Conservation (phyloP, 371 early-diverging fungal species). For the Mortierella sp. region DNA sequence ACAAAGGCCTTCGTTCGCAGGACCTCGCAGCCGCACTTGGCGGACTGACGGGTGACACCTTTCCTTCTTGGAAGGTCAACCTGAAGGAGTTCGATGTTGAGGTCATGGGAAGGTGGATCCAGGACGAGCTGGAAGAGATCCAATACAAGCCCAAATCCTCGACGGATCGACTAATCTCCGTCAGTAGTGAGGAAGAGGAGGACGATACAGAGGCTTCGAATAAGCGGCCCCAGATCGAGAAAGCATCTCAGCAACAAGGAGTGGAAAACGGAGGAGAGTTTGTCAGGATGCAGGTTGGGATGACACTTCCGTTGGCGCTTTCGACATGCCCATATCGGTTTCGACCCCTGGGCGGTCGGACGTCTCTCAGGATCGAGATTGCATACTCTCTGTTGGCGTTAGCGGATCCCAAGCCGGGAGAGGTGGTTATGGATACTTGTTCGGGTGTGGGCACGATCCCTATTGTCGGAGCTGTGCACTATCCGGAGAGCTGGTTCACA, state of each 20-base stretch:
- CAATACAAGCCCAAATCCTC: not conserved
- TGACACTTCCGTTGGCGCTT: slow-evolving; percentile 35
- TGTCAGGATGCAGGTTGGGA: slow-evolving; percentile 35
- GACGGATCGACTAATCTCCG: no score
- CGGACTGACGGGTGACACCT: slow-evolving; percentile 27
- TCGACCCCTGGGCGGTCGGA: slow-evolving; percentile 44
- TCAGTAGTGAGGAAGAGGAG: not conserved
- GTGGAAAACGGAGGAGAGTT: not conserved
- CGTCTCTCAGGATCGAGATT: slow-evolving; percentile 48
- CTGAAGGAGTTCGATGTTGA: slow-evolving; percentile 41
- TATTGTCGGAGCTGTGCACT: slow-evolving; percentile 41
- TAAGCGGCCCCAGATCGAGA: slow-evolving; percentile 5
- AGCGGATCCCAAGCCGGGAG: slow-evolving; percentile 31
- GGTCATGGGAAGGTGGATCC: slow-evolving; percentile 40
- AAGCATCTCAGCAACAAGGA: not conserved
- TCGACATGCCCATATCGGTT: slow-evolving; percentile 44
- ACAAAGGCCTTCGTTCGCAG: slow-evolving; percentile 49
- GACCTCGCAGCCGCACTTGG: slow-evolving; percentile 47
- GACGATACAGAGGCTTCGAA: not conserved
- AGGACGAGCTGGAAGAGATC: slow-evolving; percentile 10
- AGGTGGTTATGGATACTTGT: slow-evolving; percentile 44
- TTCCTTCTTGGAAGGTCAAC: slow-evolving; percentile 49
- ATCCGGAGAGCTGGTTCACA: slow-evolving; percentile 31
- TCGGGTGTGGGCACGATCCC: slow-evolving; percentile 50
- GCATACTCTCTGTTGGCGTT: slow-evolving; percentile 37